Evolutionary conservation across 2,329 filamentous ascomycete genomes (phyloP).

Genomic region (Drechslera avenae): DNA sequence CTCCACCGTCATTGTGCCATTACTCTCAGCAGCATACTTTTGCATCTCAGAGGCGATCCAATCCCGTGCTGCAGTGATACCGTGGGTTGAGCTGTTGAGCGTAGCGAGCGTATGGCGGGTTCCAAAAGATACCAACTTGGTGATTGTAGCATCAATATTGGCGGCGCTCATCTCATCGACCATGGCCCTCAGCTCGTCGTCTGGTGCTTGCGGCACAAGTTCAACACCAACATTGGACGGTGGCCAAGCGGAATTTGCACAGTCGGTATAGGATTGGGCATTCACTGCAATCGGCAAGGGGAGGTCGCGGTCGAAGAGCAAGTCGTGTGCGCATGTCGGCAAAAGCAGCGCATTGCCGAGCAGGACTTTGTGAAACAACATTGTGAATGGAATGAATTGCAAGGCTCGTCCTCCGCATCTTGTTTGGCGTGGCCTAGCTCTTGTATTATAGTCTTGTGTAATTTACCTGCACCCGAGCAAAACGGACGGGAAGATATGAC

Average conservation of each 20-base stretch:
- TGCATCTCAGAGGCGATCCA: constrained; percentile 61
- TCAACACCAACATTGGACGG: constrained; percentile 46
- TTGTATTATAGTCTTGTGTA: constrained; percentile 26
- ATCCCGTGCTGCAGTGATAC: constrained; percentile 63
- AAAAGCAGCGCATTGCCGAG: constrained; percentile 23
- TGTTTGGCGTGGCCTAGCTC: background rate
- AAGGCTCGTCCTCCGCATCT: background rate
- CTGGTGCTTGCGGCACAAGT: constrained; percentile 50
- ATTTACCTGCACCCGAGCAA: background rate
- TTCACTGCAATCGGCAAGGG: constrained; percentile 40
- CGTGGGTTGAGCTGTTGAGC: constrained; percentile 57
- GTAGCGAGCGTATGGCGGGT: constrained; percentile 62
- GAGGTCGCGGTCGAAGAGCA: constrained; percentile 33
- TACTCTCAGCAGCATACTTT: constrained; percentile 54
- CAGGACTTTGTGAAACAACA: constrained; percentile 25
- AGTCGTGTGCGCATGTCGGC: constrained; percentile 30
- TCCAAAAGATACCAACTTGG: constrained; percentile 61
- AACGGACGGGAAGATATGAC: constrained; percentile 5
- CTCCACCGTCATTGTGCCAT: constrained; percentile 58
- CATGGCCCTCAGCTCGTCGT: constrained; percentile 49
- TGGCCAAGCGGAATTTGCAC: constrained; percentile 50
- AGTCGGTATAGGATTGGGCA: constrained; percentile 39
- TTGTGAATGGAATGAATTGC: constrained; percentile 9
- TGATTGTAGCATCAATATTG: constrained; percentile 58
- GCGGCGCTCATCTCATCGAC: constrained; percentile 49